phyloP scores from a whole-genome alignment of 331 rosid genomes.

The Malus hybrid region DNA sequence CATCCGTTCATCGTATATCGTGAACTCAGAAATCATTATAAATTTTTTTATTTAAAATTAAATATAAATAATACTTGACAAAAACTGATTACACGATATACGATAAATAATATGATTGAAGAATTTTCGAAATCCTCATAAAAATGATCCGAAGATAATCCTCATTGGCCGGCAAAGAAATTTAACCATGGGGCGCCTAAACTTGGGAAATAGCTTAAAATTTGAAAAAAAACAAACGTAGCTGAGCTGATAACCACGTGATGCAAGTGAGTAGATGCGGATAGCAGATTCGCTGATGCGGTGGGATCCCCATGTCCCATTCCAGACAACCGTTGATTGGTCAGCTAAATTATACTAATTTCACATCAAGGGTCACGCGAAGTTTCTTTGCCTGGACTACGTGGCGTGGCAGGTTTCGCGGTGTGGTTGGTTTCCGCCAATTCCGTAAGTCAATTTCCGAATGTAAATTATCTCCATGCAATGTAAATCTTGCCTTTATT shows the following conservation, averaged over 20 bases:
- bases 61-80: too few relatives aligned
- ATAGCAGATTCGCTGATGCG: not conserved
- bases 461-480: not conserved
- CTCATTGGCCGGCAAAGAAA: not conserved
- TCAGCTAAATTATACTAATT: not conserved
- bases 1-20: too few relatives aligned
- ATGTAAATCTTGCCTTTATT: too few relatives aligned
- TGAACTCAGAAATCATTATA: too few relatives aligned
- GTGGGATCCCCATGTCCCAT: not conserved
- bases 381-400: constrained; percentile 5
- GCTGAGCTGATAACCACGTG: not conserved
- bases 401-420: not conserved
- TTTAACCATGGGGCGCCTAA: not conserved
- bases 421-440: not conserved
- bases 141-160: not conserved
- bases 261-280: constrained; percentile 3
- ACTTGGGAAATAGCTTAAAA: not conserved
- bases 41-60: too few relatives aligned
- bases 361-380: constrained; percentile 9
- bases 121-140: not conserved
- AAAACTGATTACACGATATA: too few relatives aligned
- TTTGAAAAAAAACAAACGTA: not conserved
- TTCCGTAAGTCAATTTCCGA: not conserved
- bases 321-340: not conserved
- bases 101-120: not conserved